These are phyloP conservation scores for Alternaria infectoria DNA, from an alignment of 2,329 filamentous ascomycete species.

Conservation along the genomic window DNA sequence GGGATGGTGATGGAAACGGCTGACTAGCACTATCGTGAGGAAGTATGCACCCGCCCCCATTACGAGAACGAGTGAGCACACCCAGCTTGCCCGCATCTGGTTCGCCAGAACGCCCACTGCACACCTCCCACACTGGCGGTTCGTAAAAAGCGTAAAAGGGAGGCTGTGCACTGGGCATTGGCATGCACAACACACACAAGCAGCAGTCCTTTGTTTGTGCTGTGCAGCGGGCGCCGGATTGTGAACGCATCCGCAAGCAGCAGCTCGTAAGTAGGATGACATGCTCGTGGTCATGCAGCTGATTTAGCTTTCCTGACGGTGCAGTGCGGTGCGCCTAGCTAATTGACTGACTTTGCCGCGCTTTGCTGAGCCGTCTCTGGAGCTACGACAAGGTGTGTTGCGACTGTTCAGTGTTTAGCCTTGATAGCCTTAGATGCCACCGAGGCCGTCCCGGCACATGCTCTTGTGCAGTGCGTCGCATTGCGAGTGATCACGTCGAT, in stretches of 20 bases:
- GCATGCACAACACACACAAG: constrained; percentile 10
- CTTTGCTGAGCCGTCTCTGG: neutral
- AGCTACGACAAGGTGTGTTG: neutral
- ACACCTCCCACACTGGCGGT: neutral
- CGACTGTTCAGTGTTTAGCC: neutral
- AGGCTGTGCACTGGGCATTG: constrained; percentile 22
- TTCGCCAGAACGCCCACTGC: constrained; percentile 5
- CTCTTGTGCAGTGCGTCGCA: neutral
- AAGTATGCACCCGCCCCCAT: neutral
- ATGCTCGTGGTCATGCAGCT: constrained; percentile 12
- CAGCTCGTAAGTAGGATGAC: constrained; percentile 5
- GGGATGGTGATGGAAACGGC: neutral
- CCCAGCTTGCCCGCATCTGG: constrained; percentile 6
- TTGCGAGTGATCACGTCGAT: constrained; percentile 1
- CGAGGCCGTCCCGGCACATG: neutral
- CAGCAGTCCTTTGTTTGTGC: neutral
- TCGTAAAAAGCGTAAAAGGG: constrained; percentile 1
- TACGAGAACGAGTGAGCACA: neutral
- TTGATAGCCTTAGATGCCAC: neutral
- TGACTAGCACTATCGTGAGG: neutral
- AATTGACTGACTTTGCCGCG: constrained; percentile 8
- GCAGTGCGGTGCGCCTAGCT: neutral
- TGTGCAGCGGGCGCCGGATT: constrained; percentile 12
- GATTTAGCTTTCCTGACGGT: neutral
- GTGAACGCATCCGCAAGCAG: neutral